A percentile compares a stretch with the other conserved stretches of the same genome.
phyloP scores from a whole-genome alignment of 345 rosid genomes.

The Gossypium raimondii region DNA sequence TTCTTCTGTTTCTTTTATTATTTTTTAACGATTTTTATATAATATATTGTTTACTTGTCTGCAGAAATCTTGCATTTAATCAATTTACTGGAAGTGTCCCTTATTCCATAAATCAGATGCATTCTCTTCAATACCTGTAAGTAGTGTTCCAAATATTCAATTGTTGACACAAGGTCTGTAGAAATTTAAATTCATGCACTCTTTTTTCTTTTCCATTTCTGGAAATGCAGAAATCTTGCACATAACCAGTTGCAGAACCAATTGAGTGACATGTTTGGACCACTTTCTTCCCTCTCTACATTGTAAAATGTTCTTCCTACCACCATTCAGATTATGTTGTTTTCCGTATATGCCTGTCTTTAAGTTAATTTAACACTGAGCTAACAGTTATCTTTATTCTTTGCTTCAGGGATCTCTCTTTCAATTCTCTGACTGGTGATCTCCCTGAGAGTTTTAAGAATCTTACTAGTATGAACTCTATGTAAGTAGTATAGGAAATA shows the following conservation, averaged over 20 bases:
- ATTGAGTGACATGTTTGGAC: slow-evolving; percentile 54
- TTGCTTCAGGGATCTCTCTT: slow-evolving; percentile 83
- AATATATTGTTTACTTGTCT: slow-evolving; percentile 9
- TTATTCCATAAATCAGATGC: slow-evolving; percentile 49
- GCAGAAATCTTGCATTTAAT: slow-evolving; percentile 84
- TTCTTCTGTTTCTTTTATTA: neutral
- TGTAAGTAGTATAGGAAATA: slow-evolving; percentile 48
- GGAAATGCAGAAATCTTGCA: slow-evolving; percentile 58
- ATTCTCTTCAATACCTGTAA: slow-evolving; percentile 71
- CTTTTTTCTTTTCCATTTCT: slow-evolving; percentile 18
- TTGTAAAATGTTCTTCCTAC: slow-evolving; percentile 51
- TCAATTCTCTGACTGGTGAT: slow-evolving; percentile 55
- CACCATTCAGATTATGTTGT: neutral
- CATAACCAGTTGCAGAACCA: slow-evolving; percentile 75
- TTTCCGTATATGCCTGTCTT: slow-evolving; percentile 1
- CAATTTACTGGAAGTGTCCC: slow-evolving; percentile 55
- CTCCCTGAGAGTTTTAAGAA: slow-evolving; percentile 62
- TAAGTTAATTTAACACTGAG: slow-evolving; percentile 11
- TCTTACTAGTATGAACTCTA: slow-evolving; percentile 57
- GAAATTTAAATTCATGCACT: slow-evolving; percentile 1
- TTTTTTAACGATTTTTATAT: slow-evolving; percentile 3
- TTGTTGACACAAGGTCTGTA: slow-evolving; percentile 11
- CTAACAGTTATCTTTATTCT: slow-evolving; percentile 13
- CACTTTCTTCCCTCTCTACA: slow-evolving; percentile 66
- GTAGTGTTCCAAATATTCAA: slow-evolving; percentile 30